These are phyloP conservation scores for Lichtheimia ramosa DNA, from an alignment of 371 early-diverging fungal species.

Conservation along the genomic window DNA sequence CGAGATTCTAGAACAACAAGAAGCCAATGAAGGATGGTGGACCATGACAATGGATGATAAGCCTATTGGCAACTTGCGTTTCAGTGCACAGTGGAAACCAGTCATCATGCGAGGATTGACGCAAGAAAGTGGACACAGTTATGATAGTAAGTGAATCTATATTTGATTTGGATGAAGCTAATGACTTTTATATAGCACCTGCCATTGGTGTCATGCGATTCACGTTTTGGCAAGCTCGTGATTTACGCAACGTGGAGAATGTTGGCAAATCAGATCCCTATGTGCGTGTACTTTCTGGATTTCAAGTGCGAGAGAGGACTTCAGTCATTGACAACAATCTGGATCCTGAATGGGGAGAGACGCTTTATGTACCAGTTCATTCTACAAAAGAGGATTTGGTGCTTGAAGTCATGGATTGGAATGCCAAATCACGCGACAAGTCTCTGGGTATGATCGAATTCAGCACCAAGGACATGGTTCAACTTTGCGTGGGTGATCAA, in stretches of 20 bases:
- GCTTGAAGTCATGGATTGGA: conserved; percentile 78
- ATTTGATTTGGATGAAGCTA: background rate
- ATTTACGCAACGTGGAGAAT: conserved; percentile 64
- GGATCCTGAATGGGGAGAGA: conserved; percentile 88
- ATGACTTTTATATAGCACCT: conserved; percentile 29
- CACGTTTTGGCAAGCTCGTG: conserved; percentile 70
- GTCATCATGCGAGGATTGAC: conserved; percentile 43
- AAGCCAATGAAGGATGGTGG: conserved; percentile 49
- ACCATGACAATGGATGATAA: conserved; percentile 18
- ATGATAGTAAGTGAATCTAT: conserved; percentile 26
- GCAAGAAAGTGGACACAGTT: conserved; percentile 34
- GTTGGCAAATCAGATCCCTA: conserved; percentile 83
- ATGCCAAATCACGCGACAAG: conserved; percentile 63
- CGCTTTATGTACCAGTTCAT: conserved; percentile 70
- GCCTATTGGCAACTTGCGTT: conserved; percentile 33
- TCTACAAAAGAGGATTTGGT: conserved; percentile 64
- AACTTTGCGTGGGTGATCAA: conserved; percentile 31
- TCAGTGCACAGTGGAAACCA: conserved; percentile 60
- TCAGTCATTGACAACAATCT: conserved; percentile 68
- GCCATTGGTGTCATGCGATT: conserved; percentile 84
- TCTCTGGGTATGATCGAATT: conserved; percentile 60
- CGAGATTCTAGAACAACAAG: conserved; percentile 36
- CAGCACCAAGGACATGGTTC: conserved; percentile 43
- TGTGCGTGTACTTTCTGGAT: conserved; percentile 64
- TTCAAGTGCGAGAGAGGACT: conserved; percentile 65